Evolutionary conservation across 345 rosid genomes (phyloP), one percentile per base, ranked within the genome.

Genomic region (Odontarrhena argentea): DNA sequence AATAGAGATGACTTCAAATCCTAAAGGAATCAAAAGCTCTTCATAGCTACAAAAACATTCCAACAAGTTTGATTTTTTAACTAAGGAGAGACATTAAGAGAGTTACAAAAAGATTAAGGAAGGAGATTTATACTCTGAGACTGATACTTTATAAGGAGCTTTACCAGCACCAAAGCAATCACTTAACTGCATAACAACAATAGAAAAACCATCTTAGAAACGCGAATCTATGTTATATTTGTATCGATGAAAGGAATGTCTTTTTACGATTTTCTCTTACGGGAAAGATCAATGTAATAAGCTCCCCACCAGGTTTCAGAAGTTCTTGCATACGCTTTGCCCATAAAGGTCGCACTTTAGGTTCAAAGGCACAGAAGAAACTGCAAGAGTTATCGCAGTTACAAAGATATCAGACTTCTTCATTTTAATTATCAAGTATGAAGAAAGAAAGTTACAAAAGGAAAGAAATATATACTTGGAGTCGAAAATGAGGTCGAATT

Each of bases 211-310:
- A 45, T 24, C 28, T 38, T 5, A 37, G 4, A 41, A 38, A 14
- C 14, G 1, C 1, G 26, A 13, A 28, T 28, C 32, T 9, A 43
- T 35, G 32, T 28, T 28, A 28, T 58, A 46, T 67, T 22, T 56
- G 55, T 25, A 8, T 43, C 10, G 4, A 66, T 14, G 14, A 22
- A 15, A 55, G 0, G 6, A 8, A 42, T 37, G 36, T 32, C 7
- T 32, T 28, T 28, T 12, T 3, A 38, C 24, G 49, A 15, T 66
- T 30, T 48, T 66, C 12, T 60, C 60, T 74, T 64, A 84, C 91
- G 5, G 92, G 95, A 74, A 80, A 87, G 52, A 87, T 91, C 34
- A 86, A 71, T 65, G 97, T 87, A 62, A 87, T 76, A 54, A 91
- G 95, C 77, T 87, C 91, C 70, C 92, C 95, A 55, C 85, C 83